phyloP scores from a whole-genome alignment of 2,329 filamentous ascomycete genomes.

The Nigrospora oryzae region DNA sequence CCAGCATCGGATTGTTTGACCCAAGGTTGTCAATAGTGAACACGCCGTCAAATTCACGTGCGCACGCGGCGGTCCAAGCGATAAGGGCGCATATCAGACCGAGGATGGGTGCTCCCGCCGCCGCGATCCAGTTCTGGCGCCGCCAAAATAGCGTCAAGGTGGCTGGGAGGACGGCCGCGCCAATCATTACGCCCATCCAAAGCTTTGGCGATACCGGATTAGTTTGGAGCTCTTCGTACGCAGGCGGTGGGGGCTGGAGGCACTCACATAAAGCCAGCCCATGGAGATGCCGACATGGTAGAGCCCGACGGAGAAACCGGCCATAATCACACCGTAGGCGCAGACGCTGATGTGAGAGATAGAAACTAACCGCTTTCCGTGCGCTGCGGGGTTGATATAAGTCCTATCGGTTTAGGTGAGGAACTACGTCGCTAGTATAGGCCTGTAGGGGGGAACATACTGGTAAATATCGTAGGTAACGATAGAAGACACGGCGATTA shows the following conservation, averaged over 20 bases:
- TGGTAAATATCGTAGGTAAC: slow-evolving; percentile 84
- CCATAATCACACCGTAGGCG: slow-evolving; percentile 66
- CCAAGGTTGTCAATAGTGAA: slow-evolving; percentile 70
- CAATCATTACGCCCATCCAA: slow-evolving; percentile 93
- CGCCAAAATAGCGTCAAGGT: slow-evolving; percentile 75
- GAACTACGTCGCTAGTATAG: no score
- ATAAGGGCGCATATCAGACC: slow-evolving; percentile 62
- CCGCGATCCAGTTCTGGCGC: slow-evolving; percentile 69
- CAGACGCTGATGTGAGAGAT: slow-evolving; percentile 69
- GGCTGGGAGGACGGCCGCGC: slow-evolving; percentile 73
- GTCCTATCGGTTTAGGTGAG: no score
- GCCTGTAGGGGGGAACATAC: no score
- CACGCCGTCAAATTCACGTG: slow-evolving; percentile 52
- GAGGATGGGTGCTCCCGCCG: slow-evolving; percentile 59
- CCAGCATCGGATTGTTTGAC: slow-evolving; percentile 81
- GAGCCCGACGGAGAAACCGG: slow-evolving; percentile 68
- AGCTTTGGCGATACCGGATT: no score
- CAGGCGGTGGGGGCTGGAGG: no score
- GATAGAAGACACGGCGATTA: slow-evolving; percentile 83
- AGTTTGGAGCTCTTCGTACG: no score
- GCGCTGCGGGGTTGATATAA: slow-evolving; percentile 72
- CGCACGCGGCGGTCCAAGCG: slow-evolving; percentile 71
- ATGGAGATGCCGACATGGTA: slow-evolving; percentile 70
- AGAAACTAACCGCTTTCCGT: slow-evolving; percentile 68
- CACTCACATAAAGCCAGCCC: slow-evolving; percentile 80